Base-by-base conservation (phyloP, 129 eudicot genomes). In the Lactuca sativa region DNA sequence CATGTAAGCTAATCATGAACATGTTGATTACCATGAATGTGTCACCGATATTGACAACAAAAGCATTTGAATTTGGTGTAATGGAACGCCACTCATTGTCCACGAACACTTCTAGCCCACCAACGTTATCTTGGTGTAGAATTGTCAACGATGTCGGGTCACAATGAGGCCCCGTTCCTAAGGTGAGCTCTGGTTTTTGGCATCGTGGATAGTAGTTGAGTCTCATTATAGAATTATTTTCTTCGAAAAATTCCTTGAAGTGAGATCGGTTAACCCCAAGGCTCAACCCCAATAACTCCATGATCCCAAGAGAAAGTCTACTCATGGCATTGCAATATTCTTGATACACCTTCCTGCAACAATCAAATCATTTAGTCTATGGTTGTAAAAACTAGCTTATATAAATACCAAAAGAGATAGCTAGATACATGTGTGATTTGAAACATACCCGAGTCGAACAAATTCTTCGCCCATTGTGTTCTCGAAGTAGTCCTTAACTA, bases 31-130 rank as follows among this genome's bases (percentile, higher is more conserved):
- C 97, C 97, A 85, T 85, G 86, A 90, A 90, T 0, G 97, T 90
- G 87, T 90, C 97, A 59, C 97, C 97, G 18, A 90, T 84, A 86
- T 90, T 90, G 71, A 90, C 95, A n/a, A 90, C 97, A 59, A 90
- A 87, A 34, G 95, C 84, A 48, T 49, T 73, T 34, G 80, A 57
- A 59, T 80, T 79, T 0, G 97, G 97, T 34, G 56, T 65, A 11
- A 90, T 80, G 74, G 86, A 82, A 52, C 77, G 74, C 97, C 97
- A 91, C 75, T 88, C 74, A 21, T 80, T 69, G 77, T 91, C 88
- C 13, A 86, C 86, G 34, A 83, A 86, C 64, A 91, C 96, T 72
- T 91, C 84, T 51, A 91, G 90, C 34, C 97, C 97, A 56, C 92
- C 95, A 4, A 91, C 88, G 25, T 64, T 69, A 75, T 91, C 97